Conservation (phyloP, 345 rosid species). For the Euphorbia peplus region DNA sequence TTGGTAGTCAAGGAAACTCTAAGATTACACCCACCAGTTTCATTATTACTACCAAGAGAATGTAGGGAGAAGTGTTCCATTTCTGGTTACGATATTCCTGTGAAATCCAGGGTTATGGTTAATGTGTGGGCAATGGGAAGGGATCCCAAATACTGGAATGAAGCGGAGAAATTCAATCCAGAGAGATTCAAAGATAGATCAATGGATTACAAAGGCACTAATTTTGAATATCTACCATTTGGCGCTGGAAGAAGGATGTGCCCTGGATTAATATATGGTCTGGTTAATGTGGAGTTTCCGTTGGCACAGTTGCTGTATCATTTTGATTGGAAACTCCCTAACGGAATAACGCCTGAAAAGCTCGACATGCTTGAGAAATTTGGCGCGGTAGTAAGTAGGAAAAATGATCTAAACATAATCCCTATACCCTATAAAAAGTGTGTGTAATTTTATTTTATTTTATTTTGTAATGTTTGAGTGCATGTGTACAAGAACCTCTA, state of each 20-base stretch:
- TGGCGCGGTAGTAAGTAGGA: neutral
- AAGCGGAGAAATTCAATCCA: conserved; percentile 9
- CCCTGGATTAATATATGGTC: conserved; percentile 5
- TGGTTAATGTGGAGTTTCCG: conserved; percentile 5
- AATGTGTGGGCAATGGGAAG: neutral
- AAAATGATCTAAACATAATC: neutral
- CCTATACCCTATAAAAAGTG: neutral
- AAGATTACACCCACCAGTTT: conserved; percentile 14
- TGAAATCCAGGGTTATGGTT: neutral
- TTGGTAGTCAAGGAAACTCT: conserved; percentile 7
- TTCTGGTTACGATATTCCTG: neutral
- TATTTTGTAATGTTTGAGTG: too few species aligned
- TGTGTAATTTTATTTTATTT: too few species aligned
- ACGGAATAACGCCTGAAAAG: neutral
- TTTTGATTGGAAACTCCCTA: conserved; percentile 3
- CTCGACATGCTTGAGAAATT: neutral
- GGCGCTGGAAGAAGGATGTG: conserved; percentile 20
- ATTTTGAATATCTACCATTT: conserved; percentile 13
- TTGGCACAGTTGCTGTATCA: conserved; percentile 1
- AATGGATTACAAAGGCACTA: conserved; percentile 14
- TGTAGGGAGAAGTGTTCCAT: conserved; percentile 5
- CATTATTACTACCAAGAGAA: conserved; percentile 14
- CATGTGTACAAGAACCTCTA: too few species aligned
- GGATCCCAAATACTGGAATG: neutral
- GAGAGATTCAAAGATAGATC: conserved; percentile 12